Evolutionary conservation across 2,329 filamentous ascomycete genomes (phyloP), one percentile per base, ranked within the genome.

Genomic region (Beauveria bassiana): DNA sequence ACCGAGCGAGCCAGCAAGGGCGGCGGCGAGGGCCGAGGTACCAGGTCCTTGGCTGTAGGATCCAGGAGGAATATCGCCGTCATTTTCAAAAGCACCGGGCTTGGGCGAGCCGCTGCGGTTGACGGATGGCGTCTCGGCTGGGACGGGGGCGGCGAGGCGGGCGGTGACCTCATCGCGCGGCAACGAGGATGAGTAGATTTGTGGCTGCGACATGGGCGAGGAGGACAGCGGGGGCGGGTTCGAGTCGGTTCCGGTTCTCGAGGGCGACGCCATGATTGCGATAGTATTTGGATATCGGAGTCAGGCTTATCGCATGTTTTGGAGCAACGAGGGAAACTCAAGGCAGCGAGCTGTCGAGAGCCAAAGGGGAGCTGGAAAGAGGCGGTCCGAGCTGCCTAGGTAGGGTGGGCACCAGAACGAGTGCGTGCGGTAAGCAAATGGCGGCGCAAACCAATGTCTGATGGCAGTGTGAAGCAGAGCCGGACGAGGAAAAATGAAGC

Each of bases 1-100:
- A 64, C 87, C 88, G 43, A 89, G 77, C 12, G 87, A 89, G 67
- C 88, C 86, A 63, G 89, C 89, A 65, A 97, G 78, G n/a, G 91
- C 93, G 28, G 90, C 90, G 42, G 93, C 92, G 60, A 98, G 83
- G 64, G 92, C 93, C 28, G 93, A 97, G 54, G 92, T 85, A 26
- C 91, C 91, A 7, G 91, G 92, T 0, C 91, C 91, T 7, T 87
- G 84, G 8, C 85, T 75, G 55, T 85, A 88, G 24, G 84, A 82
- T 65, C 79, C 84, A 59, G 82, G 81, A 63, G 84, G 87, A 9
- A 87, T 80, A 43, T 96, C 80, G 43, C 90, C 88, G 45, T 86
- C 81, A 45, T 89, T 87, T 45, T 72, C 76, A 46, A 67, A 22
- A n/a, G 28, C 64, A 53, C 69, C 65, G 6, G 69, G 66, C 38